These are phyloP conservation scores for Linaria vulgaris DNA, from an alignment of 257 asterid species.

Conservation along the genomic window DNA sequence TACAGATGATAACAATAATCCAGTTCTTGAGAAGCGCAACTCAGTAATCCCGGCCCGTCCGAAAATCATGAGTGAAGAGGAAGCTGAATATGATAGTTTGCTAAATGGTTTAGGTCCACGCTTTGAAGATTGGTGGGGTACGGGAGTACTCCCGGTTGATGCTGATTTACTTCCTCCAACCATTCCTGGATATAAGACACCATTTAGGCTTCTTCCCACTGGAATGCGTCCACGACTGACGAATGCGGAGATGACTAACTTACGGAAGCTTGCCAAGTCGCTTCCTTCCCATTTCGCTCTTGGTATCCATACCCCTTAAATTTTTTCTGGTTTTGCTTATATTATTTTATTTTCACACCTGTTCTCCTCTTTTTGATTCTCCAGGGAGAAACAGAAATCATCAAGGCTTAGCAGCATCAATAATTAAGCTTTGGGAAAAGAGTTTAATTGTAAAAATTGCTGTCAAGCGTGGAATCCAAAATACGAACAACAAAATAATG, in stretches of 20 bases:
- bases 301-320: constrained; percentile 46
- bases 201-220: constrained; percentile 91
- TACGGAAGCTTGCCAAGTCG: constrained; percentile 81
- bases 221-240: constrained; percentile 88
- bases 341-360: constrained; percentile 14
- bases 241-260: constrained; percentile 94
- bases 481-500: constrained; percentile 94
- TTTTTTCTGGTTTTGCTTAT: constrained; percentile 1
- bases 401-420: constrained; percentile 91
- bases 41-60: constrained; percentile 35
- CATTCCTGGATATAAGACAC: constrained; percentile 85
- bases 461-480: constrained; percentile 98
- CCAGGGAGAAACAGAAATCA: constrained; percentile 94
- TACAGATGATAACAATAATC: constrained; percentile 26
- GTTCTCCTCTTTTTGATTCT: constrained; percentile 23
- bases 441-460: constrained; percentile 95
- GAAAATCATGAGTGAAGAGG: constrained; percentile 61
- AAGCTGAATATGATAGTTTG: constrained; percentile 61
- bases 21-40: constrained; percentile 41
- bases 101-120: constrained; percentile 95
- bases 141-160: constrained; percentile 96
- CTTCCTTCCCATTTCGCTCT: constrained; percentile 97
- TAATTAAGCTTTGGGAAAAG: constrained; percentile 93
- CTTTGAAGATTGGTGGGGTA: constrained; percentile 99
- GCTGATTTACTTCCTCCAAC: constrained; percentile 94